Percentiles rank a stretch among this genome's conserved stretches.
Evolutionary conservation across 805 yeast species (phyloP).

Genomic region (Hanseniaspora valbyensis): DNA sequence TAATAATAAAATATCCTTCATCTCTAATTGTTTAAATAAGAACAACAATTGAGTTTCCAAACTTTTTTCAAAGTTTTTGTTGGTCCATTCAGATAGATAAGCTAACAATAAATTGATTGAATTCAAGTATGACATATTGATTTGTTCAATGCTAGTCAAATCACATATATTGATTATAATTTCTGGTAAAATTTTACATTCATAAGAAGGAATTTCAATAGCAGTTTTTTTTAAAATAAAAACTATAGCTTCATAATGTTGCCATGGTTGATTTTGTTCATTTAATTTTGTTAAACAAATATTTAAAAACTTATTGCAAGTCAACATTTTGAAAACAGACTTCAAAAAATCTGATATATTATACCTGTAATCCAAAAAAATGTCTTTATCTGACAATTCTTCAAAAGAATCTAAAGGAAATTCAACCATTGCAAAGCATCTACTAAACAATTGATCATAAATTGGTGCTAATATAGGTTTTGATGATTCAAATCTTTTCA

Average conservation of each 20-base stretch:
- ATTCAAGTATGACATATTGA: slow-evolving; percentile 45
- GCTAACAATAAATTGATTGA: slow-evolving; percentile 90
- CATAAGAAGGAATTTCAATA: slow-evolving; percentile 62
- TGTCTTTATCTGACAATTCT: slow-evolving; percentile 77
- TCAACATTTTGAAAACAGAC: slow-evolving; percentile 61
- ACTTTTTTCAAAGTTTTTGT: slow-evolving; percentile 61
- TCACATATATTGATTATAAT: slow-evolving; percentile 42
- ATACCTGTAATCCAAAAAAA: slow-evolving; percentile 85
- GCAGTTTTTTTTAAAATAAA: slow-evolving; percentile 93
- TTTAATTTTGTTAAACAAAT: slow-evolving; percentile 24
- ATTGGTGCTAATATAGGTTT: slow-evolving; percentile 41
- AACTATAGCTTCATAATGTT: slow-evolving; percentile 76
- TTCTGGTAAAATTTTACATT: slow-evolving; percentile 57
- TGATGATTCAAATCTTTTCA: slow-evolving; percentile 36
- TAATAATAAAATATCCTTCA: slow-evolving; percentile 18
- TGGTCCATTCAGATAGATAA: slow-evolving; percentile 93
- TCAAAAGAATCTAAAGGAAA: slow-evolving; percentile 60
- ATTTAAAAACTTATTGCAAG: slow-evolving; percentile 20
- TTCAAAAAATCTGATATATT: slow-evolving; percentile 97
- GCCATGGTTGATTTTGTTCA: slow-evolving; percentile 44
- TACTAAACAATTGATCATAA: slow-evolving; percentile 42
- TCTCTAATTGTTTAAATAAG: slow-evolving; percentile 62
- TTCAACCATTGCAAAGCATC: slow-evolving; percentile 35
- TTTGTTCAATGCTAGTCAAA: slow-evolving; percentile 19
- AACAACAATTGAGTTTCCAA: slow-evolving; percentile 75